phyloP scores from a whole-genome alignment of 768 basidiomycete genomes.

The Mycena galericulata region DNA sequence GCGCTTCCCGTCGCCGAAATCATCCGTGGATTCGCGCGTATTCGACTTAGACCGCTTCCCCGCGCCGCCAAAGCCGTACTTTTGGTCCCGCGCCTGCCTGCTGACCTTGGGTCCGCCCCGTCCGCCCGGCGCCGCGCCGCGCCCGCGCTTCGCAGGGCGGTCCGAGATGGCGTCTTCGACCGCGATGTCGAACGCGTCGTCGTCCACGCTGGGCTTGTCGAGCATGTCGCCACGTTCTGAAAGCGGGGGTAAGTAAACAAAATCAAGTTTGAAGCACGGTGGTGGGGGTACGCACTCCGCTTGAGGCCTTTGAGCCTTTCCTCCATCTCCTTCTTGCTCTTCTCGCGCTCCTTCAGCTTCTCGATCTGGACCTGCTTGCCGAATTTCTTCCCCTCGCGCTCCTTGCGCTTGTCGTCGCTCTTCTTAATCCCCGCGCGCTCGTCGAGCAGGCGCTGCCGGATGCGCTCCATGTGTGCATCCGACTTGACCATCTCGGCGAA shows the following conservation, averaged over 20 bases:
- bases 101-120: constrained; percentile 60
- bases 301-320: constrained; percentile 89
- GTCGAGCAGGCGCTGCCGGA: constrained; percentile 90
- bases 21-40: constrained; percentile 83
- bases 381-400: constrained; percentile 96
- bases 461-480: constrained; percentile 97
- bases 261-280: not conserved
- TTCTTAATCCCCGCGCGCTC: constrained; percentile 91
- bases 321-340: constrained; percentile 91
- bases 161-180: constrained; percentile 91
- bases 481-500: constrained; percentile 99
- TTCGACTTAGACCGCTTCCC: constrained; percentile 84
- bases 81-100: constrained; percentile 76
- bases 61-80: constrained; percentile 84
- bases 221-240: constrained; percentile 88
- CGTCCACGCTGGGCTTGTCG: constrained; percentile 70
- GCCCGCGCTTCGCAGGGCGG: constrained; percentile 69
- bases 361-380: constrained; percentile 98
- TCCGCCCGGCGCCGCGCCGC: constrained; percentile 43
- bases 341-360: constrained; percentile 91
- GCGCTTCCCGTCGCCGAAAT: constrained; percentile 65
- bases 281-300: constrained; percentile 75
- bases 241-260: not conserved
- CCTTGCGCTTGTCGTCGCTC: constrained; percentile 90
- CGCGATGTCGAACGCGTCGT: constrained; percentile 87